Base-by-base conservation (phyloP, 2,329 filamentous ascomycete genomes). In the Tricladium varicosporioides region DNA sequence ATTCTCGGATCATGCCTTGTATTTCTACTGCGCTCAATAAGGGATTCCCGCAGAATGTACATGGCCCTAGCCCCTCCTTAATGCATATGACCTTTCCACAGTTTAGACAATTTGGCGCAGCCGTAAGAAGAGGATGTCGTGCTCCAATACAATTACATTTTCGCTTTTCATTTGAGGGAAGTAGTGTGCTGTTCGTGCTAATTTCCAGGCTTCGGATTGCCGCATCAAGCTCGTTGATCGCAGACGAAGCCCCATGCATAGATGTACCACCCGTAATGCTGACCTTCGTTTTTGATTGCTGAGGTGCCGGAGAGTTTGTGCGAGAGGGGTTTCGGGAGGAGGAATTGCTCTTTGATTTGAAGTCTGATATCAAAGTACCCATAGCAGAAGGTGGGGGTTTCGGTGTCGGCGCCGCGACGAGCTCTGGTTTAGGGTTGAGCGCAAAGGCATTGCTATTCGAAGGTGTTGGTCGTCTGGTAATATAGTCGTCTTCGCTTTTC, bases 1-100 rank as follows among this genome's bases (percentile, higher is more conserved):
- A 79, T 66, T 93, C 87, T 22, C 83, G 81, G 49, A 97, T 88
- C 84, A 99, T 96, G 33, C 82, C 84, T 67, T 95, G 88, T 9
- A 96, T 84, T 54, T 97, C 92, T 2, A 81, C 75, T 0, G 83
- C 71, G 31, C 81, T 86, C 7, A 99, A 76, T 0, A 99, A 77
- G 0, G 91, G 84, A 0, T 82, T 79, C 0, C 86, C 85, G 75
- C 94, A 99, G 69, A 90, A 97, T 0, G 93, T 97, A 72, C 94
- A 99, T 0, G 93, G 93, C 0, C 93, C 93, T 0, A 97, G 79
- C 0, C 94, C 94, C 73, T 99, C 92, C 68, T 94, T 92, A 19
- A 96, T 85, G 71, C 94, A 99, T 54, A 97, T 87, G 11, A 99
- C 91, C 71, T 97, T 97, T 58, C 94, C 94, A 67, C 94, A 99